Base-by-base conservation (phyloP, 805 yeast genomes). In the Saccharomycopsis olivae region DNA sequence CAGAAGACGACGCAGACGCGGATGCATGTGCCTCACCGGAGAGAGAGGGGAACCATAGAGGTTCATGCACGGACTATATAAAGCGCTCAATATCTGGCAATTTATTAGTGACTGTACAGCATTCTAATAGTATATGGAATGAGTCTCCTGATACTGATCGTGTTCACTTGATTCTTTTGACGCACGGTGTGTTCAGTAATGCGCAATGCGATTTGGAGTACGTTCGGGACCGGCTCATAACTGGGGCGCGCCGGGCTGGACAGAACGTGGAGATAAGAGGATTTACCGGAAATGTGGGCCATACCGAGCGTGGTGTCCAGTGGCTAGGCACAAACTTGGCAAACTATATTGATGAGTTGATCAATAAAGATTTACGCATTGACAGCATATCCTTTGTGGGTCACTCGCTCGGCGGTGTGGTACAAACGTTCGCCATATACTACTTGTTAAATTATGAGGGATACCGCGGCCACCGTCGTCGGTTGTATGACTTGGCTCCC, bases 121-220 rank as follows among this genome's bases (percentile, higher is more conserved):
- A 75, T 47, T 82, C 95, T 0, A 49, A 67, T 3, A 80, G 75
- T 39, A 53, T 89, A 24, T 92, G 97, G 96, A 71, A 74, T 54
- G 54, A 67, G 29, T 92, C 94, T 0, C 43, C 64, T 0, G 69
- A 74, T 1, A 61, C 67, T 0, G 51, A 61, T 4, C 57, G 60
- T 42, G 92, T 94, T 0, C 98, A 92, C 62, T 62, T 92, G 41
- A 92, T 89, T 2, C 66, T 92, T 3, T 50, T 88, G 10, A 86
- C 96, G 0, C 98, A 92, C 57, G 98, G 98, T 0, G 68, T 92
- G 19, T 94, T 86, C 53, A 84, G 96, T 1, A 92, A 88, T 52
- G 71, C 78, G 3, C 78, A 92, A 1, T 86, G 95, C 9, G 98
- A 92, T 57, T 75, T 92, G 94, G 66, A 84, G 15, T 88, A 79